phyloP scores from a whole-genome alignment of 2,329 filamentous ascomycete species.

The Epichloe sp. region DNA sequence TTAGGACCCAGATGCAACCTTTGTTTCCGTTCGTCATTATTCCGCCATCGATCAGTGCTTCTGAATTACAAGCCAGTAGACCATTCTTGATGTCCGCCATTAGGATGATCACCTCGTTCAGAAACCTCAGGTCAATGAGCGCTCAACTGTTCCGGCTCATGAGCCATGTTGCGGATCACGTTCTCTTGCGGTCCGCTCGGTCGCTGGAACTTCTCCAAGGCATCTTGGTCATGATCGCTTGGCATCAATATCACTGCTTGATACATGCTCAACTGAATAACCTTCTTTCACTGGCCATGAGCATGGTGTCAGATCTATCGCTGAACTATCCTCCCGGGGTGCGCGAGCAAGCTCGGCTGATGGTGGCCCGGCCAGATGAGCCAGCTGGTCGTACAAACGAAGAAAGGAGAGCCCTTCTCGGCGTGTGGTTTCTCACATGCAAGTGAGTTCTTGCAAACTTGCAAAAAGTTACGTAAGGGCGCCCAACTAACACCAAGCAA shows the following conservation, averaged over 20 bases:
- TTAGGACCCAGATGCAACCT: constrained; percentile 28
- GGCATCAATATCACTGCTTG: constrained; percentile 42
- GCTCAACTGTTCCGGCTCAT: constrained; percentile 36
- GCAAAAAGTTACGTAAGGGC: background rate
- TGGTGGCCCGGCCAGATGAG: constrained; percentile 27
- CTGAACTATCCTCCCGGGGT: constrained; percentile 28
- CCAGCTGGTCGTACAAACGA: constrained; percentile 32
- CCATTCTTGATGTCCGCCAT: constrained; percentile 38
- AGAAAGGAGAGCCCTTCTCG: constrained; percentile 37
- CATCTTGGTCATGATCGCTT: constrained; percentile 34
- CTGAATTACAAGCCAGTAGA: constrained; percentile 23
- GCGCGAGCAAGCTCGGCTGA: constrained; percentile 28
- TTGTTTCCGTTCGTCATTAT: constrained; percentile 35
- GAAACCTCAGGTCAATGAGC: constrained; percentile 32
- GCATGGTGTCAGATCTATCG: constrained; percentile 33
- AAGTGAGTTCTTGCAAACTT: constrained; percentile 24
- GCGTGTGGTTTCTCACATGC: constrained; percentile 41
- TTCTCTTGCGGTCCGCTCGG: constrained; percentile 35
- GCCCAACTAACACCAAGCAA: constrained; percentile 8
- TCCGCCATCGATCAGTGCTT: constrained; percentile 21
- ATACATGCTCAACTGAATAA: constrained; percentile 39
- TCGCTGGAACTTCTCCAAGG: constrained; percentile 37
- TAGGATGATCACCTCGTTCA: constrained; percentile 35
- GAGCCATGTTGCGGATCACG: constrained; percentile 31
- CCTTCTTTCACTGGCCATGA: constrained; percentile 33